Conservation (phyloP, 2,329 filamentous ascomycete species). For the Aspergillus aculeatus region DNA sequence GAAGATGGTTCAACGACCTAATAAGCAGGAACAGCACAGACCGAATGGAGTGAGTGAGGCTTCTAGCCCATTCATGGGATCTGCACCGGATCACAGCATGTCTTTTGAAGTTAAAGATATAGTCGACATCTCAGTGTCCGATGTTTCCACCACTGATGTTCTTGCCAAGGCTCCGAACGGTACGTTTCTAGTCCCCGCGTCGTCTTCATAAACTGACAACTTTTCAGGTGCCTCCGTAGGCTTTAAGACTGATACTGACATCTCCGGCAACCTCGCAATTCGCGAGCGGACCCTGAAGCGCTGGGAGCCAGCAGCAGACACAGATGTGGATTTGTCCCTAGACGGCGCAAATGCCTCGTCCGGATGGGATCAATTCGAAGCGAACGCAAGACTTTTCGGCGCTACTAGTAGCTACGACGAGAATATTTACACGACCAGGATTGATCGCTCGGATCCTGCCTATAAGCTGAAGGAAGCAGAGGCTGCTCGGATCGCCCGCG, state of each 20-base stretch:
- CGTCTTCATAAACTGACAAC: slow-evolving; percentile 1
- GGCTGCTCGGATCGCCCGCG: slow-evolving; percentile 79
- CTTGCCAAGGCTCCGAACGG: slow-evolving; percentile 58
- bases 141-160: slow-evolving; percentile 54
- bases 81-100: slow-evolving; percentile 52
- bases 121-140: slow-evolving; percentile 54
- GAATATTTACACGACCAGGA: slow-evolving; percentile 87
- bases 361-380: slow-evolving; percentile 90
- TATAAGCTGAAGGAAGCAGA: slow-evolving; percentile 75
- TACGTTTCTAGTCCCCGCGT: slow-evolving; percentile 34
- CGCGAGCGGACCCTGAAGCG: slow-evolving; percentile 75
- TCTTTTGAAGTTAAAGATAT: slow-evolving; percentile 62
- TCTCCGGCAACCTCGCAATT: slow-evolving; percentile 69
- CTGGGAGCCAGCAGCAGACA: slow-evolving; percentile 71
- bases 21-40: slow-evolving; percentile 35
- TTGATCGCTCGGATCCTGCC: slow-evolving; percentile 78
- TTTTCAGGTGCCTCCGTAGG: slow-evolving; percentile 61
- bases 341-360: slow-evolving; percentile 56
- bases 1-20: slow-evolving; percentile 63
- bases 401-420: slow-evolving; percentile 89
- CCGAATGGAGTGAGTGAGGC: slow-evolving; percentile 45
- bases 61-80: slow-evolving; percentile 42
- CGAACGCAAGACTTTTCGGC: slow-evolving; percentile 84
- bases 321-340: slow-evolving; percentile 66
- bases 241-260: slow-evolving; percentile 86